Conservation (phyloP, 192 early-diverging fungal genomes). For the Gaertneriomyces sp. region DNA sequence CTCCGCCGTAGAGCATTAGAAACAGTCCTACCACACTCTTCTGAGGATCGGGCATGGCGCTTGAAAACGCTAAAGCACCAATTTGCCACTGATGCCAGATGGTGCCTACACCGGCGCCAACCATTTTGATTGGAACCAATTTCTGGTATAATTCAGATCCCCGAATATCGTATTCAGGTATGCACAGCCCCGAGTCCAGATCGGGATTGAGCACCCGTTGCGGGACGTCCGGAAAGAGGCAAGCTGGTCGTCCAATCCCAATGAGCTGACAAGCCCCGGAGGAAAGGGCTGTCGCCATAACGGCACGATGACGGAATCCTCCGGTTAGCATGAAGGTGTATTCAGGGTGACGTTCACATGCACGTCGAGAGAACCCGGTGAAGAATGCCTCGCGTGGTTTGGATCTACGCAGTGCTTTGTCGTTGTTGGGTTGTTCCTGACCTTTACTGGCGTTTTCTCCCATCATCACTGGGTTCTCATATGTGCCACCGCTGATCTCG, state of each 20-base stretch:
- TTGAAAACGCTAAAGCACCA: background rate
- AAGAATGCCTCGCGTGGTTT: slow-evolving; percentile 1
- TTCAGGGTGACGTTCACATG: background rate
- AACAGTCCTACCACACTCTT: no score
- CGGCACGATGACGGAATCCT: background rate
- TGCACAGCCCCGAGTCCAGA: background rate
- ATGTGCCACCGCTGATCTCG: slow-evolving; percentile 1
- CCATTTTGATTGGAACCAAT: background rate
- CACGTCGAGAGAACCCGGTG: background rate
- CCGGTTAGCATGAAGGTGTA: slow-evolving; percentile 3
- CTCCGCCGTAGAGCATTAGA: no score
- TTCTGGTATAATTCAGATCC: background rate
- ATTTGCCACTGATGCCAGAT: slow-evolving; percentile 4
- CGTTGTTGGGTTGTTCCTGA: background rate
- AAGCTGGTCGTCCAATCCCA: background rate
- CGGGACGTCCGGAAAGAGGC: background rate
- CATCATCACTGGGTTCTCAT: background rate
- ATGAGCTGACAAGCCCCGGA: background rate
- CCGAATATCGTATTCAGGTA: background rate
- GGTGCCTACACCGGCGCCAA: background rate
- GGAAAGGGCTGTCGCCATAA: background rate
- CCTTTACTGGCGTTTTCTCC: background rate
- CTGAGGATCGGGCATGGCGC: no score
- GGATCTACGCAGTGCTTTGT: background rate
- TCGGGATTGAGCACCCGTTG: background rate